A percentile compares a stretch with the other conserved stretches of the same genome.
Conservation (phyloP, 1,139 yeast species). For the Entelexis paramagnoliae region DNA sequence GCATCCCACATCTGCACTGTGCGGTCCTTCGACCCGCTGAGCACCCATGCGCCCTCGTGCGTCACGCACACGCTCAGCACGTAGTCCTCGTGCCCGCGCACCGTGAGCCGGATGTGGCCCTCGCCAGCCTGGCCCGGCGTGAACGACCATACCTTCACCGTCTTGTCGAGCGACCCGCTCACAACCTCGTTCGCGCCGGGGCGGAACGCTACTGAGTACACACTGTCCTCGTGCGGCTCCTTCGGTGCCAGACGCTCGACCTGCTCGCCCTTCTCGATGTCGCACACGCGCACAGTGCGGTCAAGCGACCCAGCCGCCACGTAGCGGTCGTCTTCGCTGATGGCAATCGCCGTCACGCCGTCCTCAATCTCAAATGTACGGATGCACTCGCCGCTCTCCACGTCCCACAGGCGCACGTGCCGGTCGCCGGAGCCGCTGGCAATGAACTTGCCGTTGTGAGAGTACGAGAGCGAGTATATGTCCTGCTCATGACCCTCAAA, state of each 20-base stretch:
- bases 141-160: conserved; percentile 92
- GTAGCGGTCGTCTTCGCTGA: conserved; percentile 85
- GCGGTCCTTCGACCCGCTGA: conserved; percentile 93
- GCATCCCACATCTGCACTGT: conserved; percentile 98
- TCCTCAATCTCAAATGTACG: conserved; percentile 87
- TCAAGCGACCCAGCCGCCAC: conserved; percentile 97
- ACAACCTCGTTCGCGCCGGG: conserved; percentile 88
- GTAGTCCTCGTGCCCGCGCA: conserved; percentile 93
- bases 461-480: conserved; percentile 88
- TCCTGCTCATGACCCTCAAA: conserved; percentile 96
- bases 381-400: conserved; percentile 82
- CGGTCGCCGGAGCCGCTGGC: conserved; percentile 97
- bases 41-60: conserved; percentile 82
- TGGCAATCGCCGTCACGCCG: conserved; percentile 96
- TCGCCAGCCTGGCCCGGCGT: conserved; percentile 33
- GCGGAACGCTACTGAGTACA: conserved; percentile 88
- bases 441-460: conserved; percentile 88
- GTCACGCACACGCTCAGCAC: conserved; percentile 91
- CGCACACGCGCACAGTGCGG: conserved; percentile 95
- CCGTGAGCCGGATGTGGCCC: conserved; percentile 69
- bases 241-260: conserved; percentile 92
- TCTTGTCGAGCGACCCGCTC: conserved; percentile 89
- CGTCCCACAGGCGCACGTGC: conserved; percentile 94
- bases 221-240: conserved; percentile 94
- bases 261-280: conserved; percentile 73